phyloP scores from a whole-genome alignment of 768 basidiomycete species.

The Amanita jacksonii region DNA sequence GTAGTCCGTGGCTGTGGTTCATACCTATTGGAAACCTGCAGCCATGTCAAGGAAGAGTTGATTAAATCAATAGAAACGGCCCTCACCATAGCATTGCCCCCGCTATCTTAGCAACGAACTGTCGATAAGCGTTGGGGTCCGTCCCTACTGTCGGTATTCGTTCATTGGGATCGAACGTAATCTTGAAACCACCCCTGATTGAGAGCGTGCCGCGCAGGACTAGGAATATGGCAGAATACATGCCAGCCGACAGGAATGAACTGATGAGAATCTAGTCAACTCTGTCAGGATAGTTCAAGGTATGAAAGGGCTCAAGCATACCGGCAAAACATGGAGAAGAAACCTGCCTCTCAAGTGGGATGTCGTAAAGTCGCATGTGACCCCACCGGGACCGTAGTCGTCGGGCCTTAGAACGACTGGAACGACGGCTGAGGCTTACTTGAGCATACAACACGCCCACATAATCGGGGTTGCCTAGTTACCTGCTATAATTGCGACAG shows the following conservation, averaged over 20 bases:
- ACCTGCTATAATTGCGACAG: constrained; percentile 27
- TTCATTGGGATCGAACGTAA: constrained; percentile 38
- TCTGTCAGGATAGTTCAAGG: not conserved
- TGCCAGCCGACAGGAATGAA: constrained; percentile 40
- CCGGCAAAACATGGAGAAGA: constrained; percentile 53
- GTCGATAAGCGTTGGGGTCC: constrained; percentile 40
- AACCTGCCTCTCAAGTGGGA: constrained; percentile 34
- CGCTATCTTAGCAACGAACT: constrained; percentile 52
- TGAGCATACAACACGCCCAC: too few relatives aligned
- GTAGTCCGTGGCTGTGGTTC: constrained; percentile 10
- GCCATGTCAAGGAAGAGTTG: not conserved
- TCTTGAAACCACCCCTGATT: constrained; percentile 39
- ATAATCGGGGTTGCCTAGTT: too few relatives aligned
- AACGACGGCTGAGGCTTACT: constrained; percentile 24
- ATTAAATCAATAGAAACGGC: not conserved
- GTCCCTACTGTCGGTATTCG: constrained; percentile 28
- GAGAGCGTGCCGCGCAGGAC: constrained; percentile 48
- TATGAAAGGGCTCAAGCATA: constrained; percentile 20
- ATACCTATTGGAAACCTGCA: constrained; percentile 52
- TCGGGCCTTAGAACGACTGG: constrained; percentile 24
- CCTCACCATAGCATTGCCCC: constrained; percentile 61
- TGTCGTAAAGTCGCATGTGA: constrained; percentile 42
- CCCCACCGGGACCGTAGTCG: constrained; percentile 42
- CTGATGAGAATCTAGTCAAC: constrained; percentile 47
- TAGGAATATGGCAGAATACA: constrained; percentile 56